Percentiles rank a stretch among this genome's conserved stretches.
These are phyloP conservation scores for Eucalyptus pauciflora DNA, from an alignment of 345 rosid genomes.

Conservation along the genomic window DNA sequence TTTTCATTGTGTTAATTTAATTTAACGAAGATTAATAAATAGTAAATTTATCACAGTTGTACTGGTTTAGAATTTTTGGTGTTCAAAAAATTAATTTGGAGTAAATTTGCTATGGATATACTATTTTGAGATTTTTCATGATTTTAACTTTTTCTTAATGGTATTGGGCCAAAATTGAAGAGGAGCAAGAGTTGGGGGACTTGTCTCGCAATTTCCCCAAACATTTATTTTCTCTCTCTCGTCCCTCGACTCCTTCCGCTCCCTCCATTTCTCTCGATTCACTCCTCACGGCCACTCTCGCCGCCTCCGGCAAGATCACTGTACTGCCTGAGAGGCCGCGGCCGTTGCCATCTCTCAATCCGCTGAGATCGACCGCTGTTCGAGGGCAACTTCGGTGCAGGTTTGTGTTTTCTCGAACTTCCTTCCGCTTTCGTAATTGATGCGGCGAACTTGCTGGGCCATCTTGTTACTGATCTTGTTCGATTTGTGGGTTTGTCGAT, in stretches of 20 bases:
- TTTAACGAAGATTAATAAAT: too few relatives aligned
- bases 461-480: not conserved
- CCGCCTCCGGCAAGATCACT: not conserved
- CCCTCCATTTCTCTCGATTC: not conserved
- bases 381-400: not conserved
- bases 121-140: accelerated
- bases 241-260: not conserved
- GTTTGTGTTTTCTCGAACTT: not conserved
- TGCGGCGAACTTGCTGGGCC: not conserved
- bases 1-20: too few relatives aligned
- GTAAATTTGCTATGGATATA: too few relatives aligned
- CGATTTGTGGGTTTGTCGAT: not conserved
- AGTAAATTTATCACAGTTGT: too few relatives aligned
- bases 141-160: not conserved
- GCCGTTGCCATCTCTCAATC: not conserved
- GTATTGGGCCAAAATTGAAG: not conserved
- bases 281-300: not conserved
- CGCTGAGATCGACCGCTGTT: not conserved
- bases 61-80: too few relatives aligned
- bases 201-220: not conserved
- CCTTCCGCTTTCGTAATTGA: not conserved
- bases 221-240: not conserved
- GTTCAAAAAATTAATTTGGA: too few relatives aligned
- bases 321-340: not conserved
- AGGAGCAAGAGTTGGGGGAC: not conserved